Base-by-base conservation (phyloP, 2,329 filamentous ascomycete genomes). In the Fusarium azukiicola region DNA sequence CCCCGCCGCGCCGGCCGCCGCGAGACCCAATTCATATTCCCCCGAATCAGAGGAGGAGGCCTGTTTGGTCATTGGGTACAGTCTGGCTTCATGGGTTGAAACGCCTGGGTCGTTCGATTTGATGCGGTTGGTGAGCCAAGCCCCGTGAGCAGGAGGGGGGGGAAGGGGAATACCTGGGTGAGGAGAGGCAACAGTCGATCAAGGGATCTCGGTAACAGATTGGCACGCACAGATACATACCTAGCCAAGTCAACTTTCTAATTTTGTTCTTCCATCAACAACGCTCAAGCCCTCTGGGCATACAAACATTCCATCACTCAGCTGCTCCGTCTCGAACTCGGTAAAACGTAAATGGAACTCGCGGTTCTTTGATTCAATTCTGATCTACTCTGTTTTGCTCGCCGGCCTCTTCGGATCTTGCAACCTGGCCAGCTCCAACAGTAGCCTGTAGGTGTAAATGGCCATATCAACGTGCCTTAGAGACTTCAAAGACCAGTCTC, bases 391-490 rank as follows among this genome's bases (percentile, higher is more conserved):
- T 36, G n/a, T 66, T 19, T 40, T 14, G 67, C 27, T 68, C 3
- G 71, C 74, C 40, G 70, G 27, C 13, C 82, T 74, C 4, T 76
- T 56, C 9, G 82, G 83, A 69, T 90, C 88, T 73, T 87, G 85
- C 12, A 90, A 58, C 66, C 89, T 86, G 23, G 86, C 87, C 67
- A 90, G 89, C 87, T 95, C 94, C 36, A 95, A 81, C 79, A 95
- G 76, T 73, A 95, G 81, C 67, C 94, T 87, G 79, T 94, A 95
- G 40, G 92, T 88, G 87, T 94, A 94, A 4, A 92, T 88, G 40
- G 91, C 88, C 80, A 94, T 90, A 82, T 96, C 93, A 49, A 92
- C 89, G 58, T 92, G 91, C 54, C 93, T 83, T 46, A 95, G 80
- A 16, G 90, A 91, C 79, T 87, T 90, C 0, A 79, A 81, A 63